Conservation (phyloP, 2,329 filamentous ascomycete species). For the Penicillium fuscoglaucum region DNA sequence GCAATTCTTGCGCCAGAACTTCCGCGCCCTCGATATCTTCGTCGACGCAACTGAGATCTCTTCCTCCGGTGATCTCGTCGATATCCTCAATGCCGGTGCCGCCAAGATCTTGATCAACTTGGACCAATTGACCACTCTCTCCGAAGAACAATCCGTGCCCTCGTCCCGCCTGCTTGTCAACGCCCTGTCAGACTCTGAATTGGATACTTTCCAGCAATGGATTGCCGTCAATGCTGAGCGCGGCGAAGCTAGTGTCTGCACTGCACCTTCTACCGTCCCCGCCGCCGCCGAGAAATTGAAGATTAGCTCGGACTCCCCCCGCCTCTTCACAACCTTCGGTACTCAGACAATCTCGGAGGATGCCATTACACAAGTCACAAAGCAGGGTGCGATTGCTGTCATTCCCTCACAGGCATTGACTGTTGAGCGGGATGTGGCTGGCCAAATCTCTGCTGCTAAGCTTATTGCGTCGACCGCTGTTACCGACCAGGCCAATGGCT, state of each 20-base stretch:
- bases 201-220: constrained; percentile 43
- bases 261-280: constrained; percentile 40
- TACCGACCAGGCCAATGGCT: constrained; percentile 77
- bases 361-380: constrained; percentile 50
- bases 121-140: constrained; percentile 62
- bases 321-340: constrained; percentile 41
- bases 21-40: constrained; percentile 62
- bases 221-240: constrained; percentile 39
- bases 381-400: constrained; percentile 65
- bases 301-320: constrained; percentile 42
- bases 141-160: constrained; percentile 52
- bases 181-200: constrained; percentile 44
- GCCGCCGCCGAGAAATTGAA: constrained; percentile 40
- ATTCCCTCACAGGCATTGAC: constrained; percentile 71
- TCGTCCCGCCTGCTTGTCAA: constrained; percentile 59
- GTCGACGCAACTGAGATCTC: constrained; percentile 73
- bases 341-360: constrained; percentile 45
- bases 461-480: constrained; percentile 73
- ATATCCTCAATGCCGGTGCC: constrained; percentile 81
- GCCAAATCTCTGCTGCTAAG: constrained; percentile 65
- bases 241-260: constrained; percentile 38
- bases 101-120: constrained; percentile 78
- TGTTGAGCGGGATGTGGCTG: constrained; percentile 59
- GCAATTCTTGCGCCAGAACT: constrained; percentile 58
- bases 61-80: constrained; percentile 70